Percentiles rank a stretch among this genome's conserved stretches.
These are phyloP conservation scores for Aspergillus egyptiacus DNA, from an alignment of 495 filamentous ascomycete genomes.

Conservation along the genomic window DNA sequence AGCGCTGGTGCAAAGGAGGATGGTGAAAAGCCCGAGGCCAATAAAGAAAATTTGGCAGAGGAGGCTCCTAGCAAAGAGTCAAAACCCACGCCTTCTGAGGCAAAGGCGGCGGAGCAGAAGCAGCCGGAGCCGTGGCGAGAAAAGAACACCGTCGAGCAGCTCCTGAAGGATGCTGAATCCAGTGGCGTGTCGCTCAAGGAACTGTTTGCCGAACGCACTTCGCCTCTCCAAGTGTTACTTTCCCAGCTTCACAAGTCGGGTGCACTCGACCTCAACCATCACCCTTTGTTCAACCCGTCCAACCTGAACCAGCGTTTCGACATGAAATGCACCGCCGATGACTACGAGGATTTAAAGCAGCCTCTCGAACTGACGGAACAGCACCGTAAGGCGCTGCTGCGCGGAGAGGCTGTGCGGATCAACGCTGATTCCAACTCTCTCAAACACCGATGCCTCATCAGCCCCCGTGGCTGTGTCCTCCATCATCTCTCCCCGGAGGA, in stretches of 20 bases:
- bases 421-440: slow-evolving; percentile 29
- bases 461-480: slow-evolving; percentile 72
- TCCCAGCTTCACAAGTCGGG: slow-evolving; percentile 46
- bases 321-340: slow-evolving; percentile 42
- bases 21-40: slow-evolving; percentile 26
- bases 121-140: slow-evolving; percentile 33
- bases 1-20: slow-evolving; percentile 19
- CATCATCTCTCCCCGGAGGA: slow-evolving; percentile 69
- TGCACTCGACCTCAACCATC: slow-evolving; percentile 41
- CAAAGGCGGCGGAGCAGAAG: slow-evolving; percentile 29
- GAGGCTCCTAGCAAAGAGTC: slow-evolving; percentile 28
- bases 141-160: slow-evolving; percentile 39
- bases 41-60: slow-evolving; percentile 34
- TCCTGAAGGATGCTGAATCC: slow-evolving; percentile 36
- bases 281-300: slow-evolving; percentile 51
- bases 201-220: slow-evolving; percentile 36
- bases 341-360: slow-evolving; percentile 35
- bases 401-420: slow-evolving; percentile 37
- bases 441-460: slow-evolving; percentile 55
- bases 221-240: slow-evolving; percentile 40
- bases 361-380: slow-evolving; percentile 38
- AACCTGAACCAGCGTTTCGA: slow-evolving; percentile 46
- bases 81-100: slow-evolving; percentile 27
- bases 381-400: slow-evolving; percentile 35
- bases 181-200: slow-evolving; percentile 33